Percentiles rank a stretch among this genome's conserved stretches.
Conservation (phyloP, 108 stramenopile species). For the Conticribra weissflogii region DNA sequence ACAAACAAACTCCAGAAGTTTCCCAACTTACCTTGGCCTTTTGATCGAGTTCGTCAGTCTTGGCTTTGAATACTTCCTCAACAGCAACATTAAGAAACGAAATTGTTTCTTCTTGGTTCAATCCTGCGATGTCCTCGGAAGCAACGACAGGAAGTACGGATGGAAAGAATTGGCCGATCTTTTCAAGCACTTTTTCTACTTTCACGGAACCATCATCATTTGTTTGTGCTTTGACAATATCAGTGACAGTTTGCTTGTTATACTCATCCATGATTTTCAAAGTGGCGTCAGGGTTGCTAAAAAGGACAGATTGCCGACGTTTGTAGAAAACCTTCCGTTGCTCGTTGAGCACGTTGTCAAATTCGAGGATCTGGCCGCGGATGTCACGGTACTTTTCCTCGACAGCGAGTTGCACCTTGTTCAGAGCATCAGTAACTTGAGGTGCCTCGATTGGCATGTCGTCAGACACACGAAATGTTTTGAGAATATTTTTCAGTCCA, state of each 20-base stretch:
- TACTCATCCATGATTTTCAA: conserved; percentile 63
- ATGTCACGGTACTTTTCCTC: conserved; percentile 90
- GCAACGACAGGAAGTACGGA: conserved; percentile 52
- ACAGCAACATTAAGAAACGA: conserved; percentile 68
- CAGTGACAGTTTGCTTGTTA: conserved; percentile 66
- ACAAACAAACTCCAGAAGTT: no score
- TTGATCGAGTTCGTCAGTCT: conserved; percentile 59
- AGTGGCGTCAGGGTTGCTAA: conserved; percentile 62
- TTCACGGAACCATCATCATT: conserved; percentile 65
- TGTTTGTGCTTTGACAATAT: conserved; percentile 82
- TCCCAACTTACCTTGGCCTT: conserved; percentile 54
- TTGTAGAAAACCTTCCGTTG: conserved; percentile 80
- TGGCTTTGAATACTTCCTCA: conserved; percentile 72
- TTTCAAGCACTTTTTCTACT: conserved; percentile 71
- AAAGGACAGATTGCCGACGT: conserved; percentile 63
- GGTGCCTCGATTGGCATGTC: conserved; percentile 92
- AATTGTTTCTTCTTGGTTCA: conserved; percentile 54
- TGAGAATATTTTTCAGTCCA: conserved; percentile 72
- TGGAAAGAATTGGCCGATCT: conserved; percentile 88
- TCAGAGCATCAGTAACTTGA: conserved; percentile 81
- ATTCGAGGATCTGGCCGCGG: conserved; percentile 81
- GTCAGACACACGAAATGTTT: conserved; percentile 88
- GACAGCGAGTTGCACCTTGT: conserved; percentile 85
- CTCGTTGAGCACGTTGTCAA: conserved; percentile 84
- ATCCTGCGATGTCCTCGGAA: conserved; percentile 52